A percentile compares a stretch with the other conserved stretches of the same genome.
Conservation (phyloP, 352 stramenopile genomes). For the Pythium rhizo-oryzae region DNA sequence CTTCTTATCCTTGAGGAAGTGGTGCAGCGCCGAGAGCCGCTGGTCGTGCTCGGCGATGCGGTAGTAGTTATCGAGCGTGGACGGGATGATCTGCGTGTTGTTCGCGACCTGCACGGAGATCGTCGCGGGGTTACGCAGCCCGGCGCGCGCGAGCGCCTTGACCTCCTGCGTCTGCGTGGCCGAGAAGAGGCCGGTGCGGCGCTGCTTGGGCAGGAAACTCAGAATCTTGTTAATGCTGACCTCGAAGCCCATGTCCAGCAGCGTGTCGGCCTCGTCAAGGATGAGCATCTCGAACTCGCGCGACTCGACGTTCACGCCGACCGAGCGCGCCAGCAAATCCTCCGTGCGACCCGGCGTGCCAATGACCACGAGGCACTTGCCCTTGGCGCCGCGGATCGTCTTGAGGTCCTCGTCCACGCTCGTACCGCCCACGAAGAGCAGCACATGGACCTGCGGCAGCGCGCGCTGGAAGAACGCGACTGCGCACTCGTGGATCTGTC, state of each 20-base stretch:
- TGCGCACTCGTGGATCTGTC: slow-evolving; percentile 83
- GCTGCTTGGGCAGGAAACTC: slow-evolving; percentile 95
- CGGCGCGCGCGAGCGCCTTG: slow-evolving; percentile 93
- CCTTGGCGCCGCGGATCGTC: slow-evolving; percentile 54
- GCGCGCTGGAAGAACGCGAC: slow-evolving; percentile 62
- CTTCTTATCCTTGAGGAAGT: slow-evolving; percentile 93
- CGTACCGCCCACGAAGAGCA: slow-evolving; percentile 92
- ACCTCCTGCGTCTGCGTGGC: slow-evolving; percentile 95
- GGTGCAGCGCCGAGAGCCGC: slow-evolving; percentile 91
- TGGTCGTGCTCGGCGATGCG: slow-evolving; percentile 93
- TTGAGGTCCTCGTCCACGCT: slow-evolving; percentile 86
- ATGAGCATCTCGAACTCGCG: slow-evolving; percentile 97
- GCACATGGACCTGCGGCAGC: slow-evolving; percentile 61
- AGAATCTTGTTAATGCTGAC: slow-evolving; percentile 96
- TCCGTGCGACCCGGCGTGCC: slow-evolving; percentile 84
- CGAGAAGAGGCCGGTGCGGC: slow-evolving; percentile 93
- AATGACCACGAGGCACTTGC: slow-evolving; percentile 78
- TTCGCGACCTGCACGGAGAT: slow-evolving; percentile 96
- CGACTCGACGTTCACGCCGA: slow-evolving; percentile 78
- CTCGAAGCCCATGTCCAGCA: slow-evolving; percentile 98
- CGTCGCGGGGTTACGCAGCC: slow-evolving; percentile 98
- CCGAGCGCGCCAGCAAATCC: slow-evolving; percentile 88
- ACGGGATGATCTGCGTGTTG: slow-evolving; percentile 76
- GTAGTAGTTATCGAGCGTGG: slow-evolving; percentile 95
- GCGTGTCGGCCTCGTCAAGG: slow-evolving; percentile 98